A percentile compares a stretch with the other conserved stretches of the same genome.
These are phyloP conservation scores for Wickerhamiella sorbophila DNA, from an alignment of 805 yeast genomes.

Conservation along the genomic window DNA sequence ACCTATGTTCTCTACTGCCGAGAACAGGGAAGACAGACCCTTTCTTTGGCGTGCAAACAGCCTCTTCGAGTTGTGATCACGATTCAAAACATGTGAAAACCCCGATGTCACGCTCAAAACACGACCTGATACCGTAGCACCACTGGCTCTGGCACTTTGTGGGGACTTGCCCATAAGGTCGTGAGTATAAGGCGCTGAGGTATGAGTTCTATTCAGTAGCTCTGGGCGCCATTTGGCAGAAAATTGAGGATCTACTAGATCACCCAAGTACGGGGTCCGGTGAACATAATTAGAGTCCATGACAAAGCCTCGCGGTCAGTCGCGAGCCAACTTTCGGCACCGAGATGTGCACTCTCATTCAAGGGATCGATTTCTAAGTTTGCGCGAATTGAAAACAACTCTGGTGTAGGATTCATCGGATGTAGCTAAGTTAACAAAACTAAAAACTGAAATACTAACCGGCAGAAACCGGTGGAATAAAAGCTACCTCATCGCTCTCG, in stretches of 20 bases:
- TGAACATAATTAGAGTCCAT: conserved; percentile 9
- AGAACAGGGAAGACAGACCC: conserved; percentile 75
- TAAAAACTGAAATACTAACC: no score
- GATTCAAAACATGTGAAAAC: conserved; percentile 25
- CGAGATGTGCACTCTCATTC: no score
- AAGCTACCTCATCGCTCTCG: conserved; percentile 17
- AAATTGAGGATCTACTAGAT: conserved; percentile 14
- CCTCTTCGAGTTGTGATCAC: conserved; percentile 26
- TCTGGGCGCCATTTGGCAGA: conserved; percentile 8
- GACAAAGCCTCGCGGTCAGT: conserved; percentile 3
- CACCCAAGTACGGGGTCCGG: conserved; percentile 18
- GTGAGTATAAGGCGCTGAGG: conserved; percentile 1
- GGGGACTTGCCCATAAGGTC: conserved; percentile 14
- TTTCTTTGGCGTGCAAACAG: conserved; percentile 40
- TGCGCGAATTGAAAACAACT: no score
- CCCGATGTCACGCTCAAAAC: conserved; percentile 53
- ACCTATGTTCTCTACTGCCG: conserved; percentile 45
- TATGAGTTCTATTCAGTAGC: neutral
- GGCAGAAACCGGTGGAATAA: conserved; percentile 22
- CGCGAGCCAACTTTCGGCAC: no score
- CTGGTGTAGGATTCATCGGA: no score
- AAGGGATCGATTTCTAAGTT: no score
- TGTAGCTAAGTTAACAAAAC: no score
- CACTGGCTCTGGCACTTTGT: conserved; percentile 11
- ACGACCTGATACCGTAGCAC: conserved; percentile 40